Evolutionary conservation across 2,329 filamentous ascomycete genomes (phyloP), one percentile per base, ranked within the genome.

Genomic region (Claviceps quebecensis): DNA sequence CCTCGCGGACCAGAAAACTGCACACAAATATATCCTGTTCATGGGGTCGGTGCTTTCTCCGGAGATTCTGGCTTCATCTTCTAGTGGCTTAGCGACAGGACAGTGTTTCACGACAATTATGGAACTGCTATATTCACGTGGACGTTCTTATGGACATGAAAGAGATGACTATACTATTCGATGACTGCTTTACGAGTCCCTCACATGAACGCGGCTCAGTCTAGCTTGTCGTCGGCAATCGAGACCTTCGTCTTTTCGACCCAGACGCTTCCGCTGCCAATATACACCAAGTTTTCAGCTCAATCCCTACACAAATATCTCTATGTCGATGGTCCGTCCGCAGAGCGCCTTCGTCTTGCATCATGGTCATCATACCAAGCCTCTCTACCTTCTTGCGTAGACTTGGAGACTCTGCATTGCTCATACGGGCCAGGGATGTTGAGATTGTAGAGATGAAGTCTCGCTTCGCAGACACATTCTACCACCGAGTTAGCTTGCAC

Each of bases 351-450:
- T 34, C 23, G 11, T 26, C 38, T n/a, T 47, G 39, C 3, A 4
- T 22, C 3, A 51, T 23, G 5, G 2, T 17, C 3, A 51, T 19
- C 5, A n/a, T 19, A 17, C 23, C 43, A 1, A 59, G 39, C 56
- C 44, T 39, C 43, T 53, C 41, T 16, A 63, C 49, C 47, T 64
- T 66, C 47, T 61, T 60, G 45, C 64, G 62, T 16, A 68, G 53
- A 22, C 52, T 54, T 3, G 66, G 64, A 5, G 67, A 68, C 53
- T 70, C 63, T 11, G 66, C 64, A 46, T 59, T 54, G 23, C 48
- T 58, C 64, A 69, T 62, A 14, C 64, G 57, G 17, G 61, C 56
- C 17, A 69, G 50, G 4, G 62, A 67, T 11, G 56, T 57, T 8
- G 61, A 54, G 41, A 69, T 64, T 7, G 58, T 54, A 0, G 62